phyloP scores from a whole-genome alignment of 441 rosid species.

The Pelargonium australe region DNA sequence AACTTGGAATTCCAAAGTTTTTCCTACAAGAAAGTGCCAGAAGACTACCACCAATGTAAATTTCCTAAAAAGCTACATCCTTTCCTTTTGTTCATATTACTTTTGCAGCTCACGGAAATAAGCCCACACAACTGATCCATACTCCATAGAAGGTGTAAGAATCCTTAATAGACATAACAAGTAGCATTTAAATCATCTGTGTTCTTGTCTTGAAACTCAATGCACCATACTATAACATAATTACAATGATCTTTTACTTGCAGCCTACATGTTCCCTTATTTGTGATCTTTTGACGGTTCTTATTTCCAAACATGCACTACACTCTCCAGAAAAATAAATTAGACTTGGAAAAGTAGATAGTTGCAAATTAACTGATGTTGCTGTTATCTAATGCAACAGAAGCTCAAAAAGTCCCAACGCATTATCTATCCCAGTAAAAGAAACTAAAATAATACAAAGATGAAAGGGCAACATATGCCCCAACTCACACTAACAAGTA shows the following conservation, averaged over 20 bases:
- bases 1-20: conserved; percentile 1
- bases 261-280: not conserved
- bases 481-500: not conserved
- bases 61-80: conserved; percentile 9
- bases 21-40: conserved; percentile 13
- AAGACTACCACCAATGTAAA: not conserved
- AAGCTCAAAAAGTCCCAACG: not conserved
- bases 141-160: not conserved
- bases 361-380: conserved; percentile 4
- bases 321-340: conserved; percentile 1
- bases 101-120: not conserved
- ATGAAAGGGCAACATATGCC: conserved; percentile 1
- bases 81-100: not conserved
- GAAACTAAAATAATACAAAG: not conserved
- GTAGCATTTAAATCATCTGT: not conserved
- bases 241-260: not conserved
- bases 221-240: not conserved
- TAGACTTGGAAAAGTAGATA: not conserved
- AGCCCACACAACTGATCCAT: not conserved
- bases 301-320: not conserved
- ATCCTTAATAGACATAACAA: not conserved
- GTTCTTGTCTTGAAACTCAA: not conserved
- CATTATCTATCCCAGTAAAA: not conserved
- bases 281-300: not conserved
- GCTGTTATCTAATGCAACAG: not conserved